These are phyloP conservation scores for Suhomyces ambrosiae DNA, from an alignment of 1,139 yeast genomes.

Conservation along the genomic window DNA sequence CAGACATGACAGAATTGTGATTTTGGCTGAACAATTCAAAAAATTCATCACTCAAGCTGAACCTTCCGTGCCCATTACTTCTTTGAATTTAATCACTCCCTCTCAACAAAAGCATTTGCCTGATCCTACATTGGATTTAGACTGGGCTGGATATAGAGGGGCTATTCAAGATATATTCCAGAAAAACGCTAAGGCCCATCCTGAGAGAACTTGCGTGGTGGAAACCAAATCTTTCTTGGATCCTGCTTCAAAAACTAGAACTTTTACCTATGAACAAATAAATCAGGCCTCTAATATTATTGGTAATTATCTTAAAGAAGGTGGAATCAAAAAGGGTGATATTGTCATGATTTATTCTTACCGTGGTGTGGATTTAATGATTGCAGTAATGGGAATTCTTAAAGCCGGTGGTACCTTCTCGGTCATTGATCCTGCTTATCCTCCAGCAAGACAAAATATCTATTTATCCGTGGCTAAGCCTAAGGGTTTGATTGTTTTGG, in stretches of 20 bases:
- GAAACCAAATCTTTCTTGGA: conserved; percentile 79
- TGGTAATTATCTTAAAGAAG: conserved; percentile 79
- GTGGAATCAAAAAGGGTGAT: conserved; percentile 88
- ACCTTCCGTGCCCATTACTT: conserved; percentile 52
- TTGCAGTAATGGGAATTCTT: conserved; percentile 95
- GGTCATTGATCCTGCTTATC: conserved; percentile 98
- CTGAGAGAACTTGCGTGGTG: conserved; percentile 86
- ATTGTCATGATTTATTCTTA: conserved; percentile 97
- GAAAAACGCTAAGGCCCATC: conserved; percentile 77
- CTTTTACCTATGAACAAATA: conserved; percentile 81
- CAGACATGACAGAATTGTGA: conserved; percentile 65
- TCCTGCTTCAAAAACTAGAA: conserved; percentile 59
- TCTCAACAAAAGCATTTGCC: conserved; percentile 67
- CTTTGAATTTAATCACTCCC: conserved; percentile 66
- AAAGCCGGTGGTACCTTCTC: conserved; percentile 99
- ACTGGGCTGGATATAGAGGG: conserved; percentile 91
- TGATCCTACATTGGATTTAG: conserved; percentile 83
- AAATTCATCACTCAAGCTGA: conserved; percentile 49
- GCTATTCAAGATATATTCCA: conserved; percentile 95
- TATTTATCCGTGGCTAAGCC: conserved; percentile 94
- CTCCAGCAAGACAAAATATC: conserved; percentile 95
- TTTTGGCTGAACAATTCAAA: conserved; percentile 71
- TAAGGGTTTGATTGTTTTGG: conserved; percentile 81
- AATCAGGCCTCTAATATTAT: conserved; percentile 92
- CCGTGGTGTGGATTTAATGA: conserved; percentile 94